Conservation (phyloP, 768 basidiomycete genomes). For the Russula foetens region DNA sequence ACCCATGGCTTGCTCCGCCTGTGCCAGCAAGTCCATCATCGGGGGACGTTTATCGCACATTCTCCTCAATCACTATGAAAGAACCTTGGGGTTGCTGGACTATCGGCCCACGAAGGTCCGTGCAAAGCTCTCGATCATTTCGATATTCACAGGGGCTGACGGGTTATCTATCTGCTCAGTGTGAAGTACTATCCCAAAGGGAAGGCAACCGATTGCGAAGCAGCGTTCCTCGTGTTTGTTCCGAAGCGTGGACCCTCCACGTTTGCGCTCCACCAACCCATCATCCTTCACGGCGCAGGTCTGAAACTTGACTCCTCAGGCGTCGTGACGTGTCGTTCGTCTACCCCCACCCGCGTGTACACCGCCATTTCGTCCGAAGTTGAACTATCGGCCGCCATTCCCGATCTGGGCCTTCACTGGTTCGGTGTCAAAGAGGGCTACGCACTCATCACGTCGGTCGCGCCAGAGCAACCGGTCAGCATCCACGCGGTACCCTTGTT, state of each 20-base stretch:
- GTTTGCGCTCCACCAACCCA: slow-evolving; percentile 16
- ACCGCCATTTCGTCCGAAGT: slow-evolving; percentile 7
- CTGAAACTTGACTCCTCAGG: slow-evolving; percentile 10
- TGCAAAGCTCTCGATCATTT: not conserved
- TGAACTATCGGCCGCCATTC: slow-evolving; percentile 10
- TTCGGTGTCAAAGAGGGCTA: slow-evolving; percentile 13
- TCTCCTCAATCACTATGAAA: slow-evolving; percentile 18
- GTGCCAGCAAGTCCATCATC: slow-evolving; percentile 22
- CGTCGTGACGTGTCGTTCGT: slow-evolving; percentile 5
- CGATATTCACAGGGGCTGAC: not conserved
- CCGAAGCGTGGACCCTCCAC: slow-evolving; percentile 11
- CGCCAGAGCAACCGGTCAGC: slow-evolving; percentile 6
- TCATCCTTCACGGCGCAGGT: slow-evolving; percentile 18
- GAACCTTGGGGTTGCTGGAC: slow-evolving; percentile 28
- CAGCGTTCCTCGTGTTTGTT: slow-evolving; percentile 15
- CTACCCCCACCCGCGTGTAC: slow-evolving; percentile 13
- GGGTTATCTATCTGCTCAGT: not conserved
- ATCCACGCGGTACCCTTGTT: slow-evolving; percentile 13
- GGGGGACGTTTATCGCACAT: slow-evolving; percentile 21
- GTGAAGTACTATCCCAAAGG: slow-evolving; percentile 17
- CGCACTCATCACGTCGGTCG: slow-evolving; percentile 13
- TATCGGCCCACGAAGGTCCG: slow-evolving; percentile 23
- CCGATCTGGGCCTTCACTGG: slow-evolving; percentile 18
- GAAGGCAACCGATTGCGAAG: slow-evolving; percentile 5
- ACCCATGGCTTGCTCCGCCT: slow-evolving; percentile 23